A percentile compares a stretch with the other conserved stretches of the same genome.
These are phyloP conservation scores for Achaetomium macrosporum DNA, from an alignment of 2,329 filamentous ascomycete species.

Conservation along the genomic window DNA sequence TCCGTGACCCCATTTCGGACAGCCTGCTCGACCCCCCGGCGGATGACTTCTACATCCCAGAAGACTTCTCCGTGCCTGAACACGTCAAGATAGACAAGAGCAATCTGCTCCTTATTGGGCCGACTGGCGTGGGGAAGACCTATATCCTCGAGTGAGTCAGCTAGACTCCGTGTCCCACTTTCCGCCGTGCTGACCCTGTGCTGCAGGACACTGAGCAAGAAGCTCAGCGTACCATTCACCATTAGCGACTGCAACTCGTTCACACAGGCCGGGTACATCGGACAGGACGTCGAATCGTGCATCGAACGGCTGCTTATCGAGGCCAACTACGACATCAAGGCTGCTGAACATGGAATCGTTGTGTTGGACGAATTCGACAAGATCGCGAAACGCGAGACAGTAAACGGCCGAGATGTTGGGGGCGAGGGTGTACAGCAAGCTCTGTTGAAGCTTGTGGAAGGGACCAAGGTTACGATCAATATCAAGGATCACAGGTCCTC, in stretches of 20 bases:
- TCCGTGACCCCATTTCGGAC: slow-evolving; percentile 36
- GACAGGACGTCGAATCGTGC: slow-evolving; percentile 94
- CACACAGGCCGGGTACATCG: slow-evolving; percentile 95
- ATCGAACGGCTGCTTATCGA: slow-evolving; percentile 87
- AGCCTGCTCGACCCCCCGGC: slow-evolving; percentile 15
- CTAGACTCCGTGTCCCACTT: background rate
- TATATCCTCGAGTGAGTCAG: slow-evolving; percentile 69
- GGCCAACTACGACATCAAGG: slow-evolving; percentile 78
- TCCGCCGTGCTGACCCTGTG: background rate
- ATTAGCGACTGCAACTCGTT: slow-evolving; percentile 96
- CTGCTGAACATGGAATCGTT: slow-evolving; percentile 86
- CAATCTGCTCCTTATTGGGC: slow-evolving; percentile 84
- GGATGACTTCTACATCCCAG: slow-evolving; percentile 44
- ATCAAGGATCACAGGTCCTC: slow-evolving; percentile 70
- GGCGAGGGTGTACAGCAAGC: slow-evolving; percentile 97
- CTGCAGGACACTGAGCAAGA: slow-evolving; percentile 74
- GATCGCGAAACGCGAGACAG: slow-evolving; percentile 80
- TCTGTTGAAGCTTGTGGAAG: slow-evolving; percentile 90
- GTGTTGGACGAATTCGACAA: slow-evolving; percentile 98
- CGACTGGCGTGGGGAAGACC: slow-evolving; percentile 93
- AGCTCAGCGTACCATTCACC: slow-evolving; percentile 90
- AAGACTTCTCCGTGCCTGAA: slow-evolving; percentile 39
- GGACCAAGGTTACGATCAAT: slow-evolving; percentile 86
- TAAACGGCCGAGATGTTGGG: slow-evolving; percentile 86
- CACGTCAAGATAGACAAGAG: slow-evolving; percentile 85